A percentile compares a stretch with the other conserved stretches of the same genome.
phyloP scores from a whole-genome alignment of 495 filamentous ascomycete species.

The Penicillium atrosanguineum region DNA sequence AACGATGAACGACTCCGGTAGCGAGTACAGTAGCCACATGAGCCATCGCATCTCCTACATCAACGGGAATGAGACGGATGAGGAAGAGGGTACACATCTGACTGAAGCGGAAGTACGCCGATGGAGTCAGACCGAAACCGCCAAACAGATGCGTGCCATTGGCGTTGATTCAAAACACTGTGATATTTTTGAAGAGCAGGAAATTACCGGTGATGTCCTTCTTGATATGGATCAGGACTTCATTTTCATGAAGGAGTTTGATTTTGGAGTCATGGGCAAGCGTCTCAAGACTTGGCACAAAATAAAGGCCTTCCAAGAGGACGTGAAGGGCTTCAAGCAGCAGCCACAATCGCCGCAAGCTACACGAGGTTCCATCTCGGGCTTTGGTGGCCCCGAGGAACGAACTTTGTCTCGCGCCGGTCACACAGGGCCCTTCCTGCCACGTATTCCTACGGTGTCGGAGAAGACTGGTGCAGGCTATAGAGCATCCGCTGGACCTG shows the following conservation, averaged over 20 bases:
- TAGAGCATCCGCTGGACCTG: conserved; percentile 27
- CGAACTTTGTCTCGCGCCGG: conserved; percentile 35
- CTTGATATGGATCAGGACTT: conserved; percentile 93
- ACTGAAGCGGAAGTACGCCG: conserved; percentile 62
- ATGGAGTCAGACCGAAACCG: conserved; percentile 78
- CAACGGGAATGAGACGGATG: conserved; percentile 82
- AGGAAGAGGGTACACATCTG: conserved; percentile 56
- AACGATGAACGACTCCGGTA: conserved; percentile 75
- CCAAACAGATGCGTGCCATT: conserved; percentile 75
- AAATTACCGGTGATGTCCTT: conserved; percentile 90
- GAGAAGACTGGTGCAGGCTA: conserved; percentile 35
- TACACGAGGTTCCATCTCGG: conserved; percentile 28
- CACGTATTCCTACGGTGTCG: conserved; percentile 58
- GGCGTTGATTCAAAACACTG: conserved; percentile 85
- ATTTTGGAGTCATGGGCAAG: conserved; percentile 85
- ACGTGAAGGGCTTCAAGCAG: conserved; percentile 54
- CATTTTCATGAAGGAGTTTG: conserved; percentile 90
- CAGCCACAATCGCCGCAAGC: conserved; percentile 9
- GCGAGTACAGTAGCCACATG: conserved; percentile 81
- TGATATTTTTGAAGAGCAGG: conserved; percentile 91
- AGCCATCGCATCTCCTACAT: conserved; percentile 83
- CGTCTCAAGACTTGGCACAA: conserved; percentile 94
- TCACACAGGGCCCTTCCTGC: conserved; percentile 50
- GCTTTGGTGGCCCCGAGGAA: conserved; percentile 38
- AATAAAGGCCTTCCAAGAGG: conserved; percentile 83